These are phyloP conservation scores for Aspergillus incahuasiensis DNA, from an alignment of 495 filamentous ascomycete genomes.

Conservation along the genomic window DNA sequence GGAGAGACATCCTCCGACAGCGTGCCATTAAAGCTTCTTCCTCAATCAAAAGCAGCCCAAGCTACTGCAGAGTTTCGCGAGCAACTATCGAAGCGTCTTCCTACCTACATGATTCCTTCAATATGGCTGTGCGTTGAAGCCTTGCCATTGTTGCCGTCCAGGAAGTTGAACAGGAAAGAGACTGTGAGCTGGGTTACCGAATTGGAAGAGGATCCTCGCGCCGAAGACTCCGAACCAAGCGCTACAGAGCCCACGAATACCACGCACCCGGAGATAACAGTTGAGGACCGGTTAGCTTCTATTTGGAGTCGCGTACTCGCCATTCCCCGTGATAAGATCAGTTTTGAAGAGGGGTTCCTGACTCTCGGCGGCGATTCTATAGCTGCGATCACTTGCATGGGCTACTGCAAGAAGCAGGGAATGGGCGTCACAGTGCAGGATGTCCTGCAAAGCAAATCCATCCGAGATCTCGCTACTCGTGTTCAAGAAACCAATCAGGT, in stretches of 20 bases:
- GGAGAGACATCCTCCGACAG: constrained; percentile 20
- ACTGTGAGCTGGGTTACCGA: constrained; percentile 30
- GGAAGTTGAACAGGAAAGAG: constrained; percentile 50
- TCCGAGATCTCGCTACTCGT: constrained; percentile 36
- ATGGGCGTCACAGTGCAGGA: constrained; percentile 53
- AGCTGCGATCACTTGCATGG: constrained; percentile 62
- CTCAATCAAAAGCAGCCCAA: constrained; percentile 18
- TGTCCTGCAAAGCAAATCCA: constrained; percentile 43
- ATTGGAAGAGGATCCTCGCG: constrained; percentile 27
- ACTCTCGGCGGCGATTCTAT: constrained; percentile 66
- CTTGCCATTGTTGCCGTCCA: constrained; percentile 47
- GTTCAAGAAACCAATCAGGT: constrained; percentile 27
- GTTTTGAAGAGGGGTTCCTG: constrained; percentile 56
- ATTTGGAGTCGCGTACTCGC: constrained; percentile 54
- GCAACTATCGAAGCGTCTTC: constrained; percentile 28
- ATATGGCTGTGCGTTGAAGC: constrained; percentile 47
- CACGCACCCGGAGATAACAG: constrained; percentile 25
- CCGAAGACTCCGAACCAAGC: background rate
- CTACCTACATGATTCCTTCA: constrained; percentile 53
- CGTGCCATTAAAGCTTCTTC: constrained; percentile 26
- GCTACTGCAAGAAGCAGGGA: constrained; percentile 45
- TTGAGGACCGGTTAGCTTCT: constrained; percentile 32
- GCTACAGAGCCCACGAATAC: background rate
- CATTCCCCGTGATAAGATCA: constrained; percentile 41
- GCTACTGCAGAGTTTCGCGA: constrained; percentile 27